A percentile compares a stretch with the other conserved stretches of the same genome.
Conservation (phyloP, 495 filamentous ascomycete species). For the Tricharina praecox region DNA sequence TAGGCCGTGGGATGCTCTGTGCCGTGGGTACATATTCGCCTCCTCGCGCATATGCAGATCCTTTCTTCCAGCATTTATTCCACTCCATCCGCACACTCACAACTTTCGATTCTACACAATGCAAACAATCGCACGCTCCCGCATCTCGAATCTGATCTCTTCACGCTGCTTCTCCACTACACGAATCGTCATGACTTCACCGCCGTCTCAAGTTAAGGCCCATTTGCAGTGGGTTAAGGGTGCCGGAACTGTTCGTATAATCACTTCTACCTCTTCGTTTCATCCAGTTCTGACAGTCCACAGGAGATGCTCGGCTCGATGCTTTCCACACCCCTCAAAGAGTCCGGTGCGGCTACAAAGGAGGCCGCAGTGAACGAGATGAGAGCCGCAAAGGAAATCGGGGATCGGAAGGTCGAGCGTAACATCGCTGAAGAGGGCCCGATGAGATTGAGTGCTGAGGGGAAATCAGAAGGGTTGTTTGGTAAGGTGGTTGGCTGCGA, state of each 20-base stretch:
- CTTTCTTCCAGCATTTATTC: not conserved
- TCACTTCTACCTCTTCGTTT: too few species aligned
- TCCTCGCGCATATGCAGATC: too few species aligned
- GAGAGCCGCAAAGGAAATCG: constrained; percentile 19
- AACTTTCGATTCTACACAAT: not conserved
- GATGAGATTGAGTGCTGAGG: constrained; percentile 11
- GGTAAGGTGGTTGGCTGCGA: constrained; percentile 19
- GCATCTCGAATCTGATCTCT: not conserved
- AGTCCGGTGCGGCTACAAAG: constrained; percentile 8
- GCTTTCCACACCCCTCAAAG: constrained; percentile 9
- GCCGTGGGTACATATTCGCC: too few species aligned
- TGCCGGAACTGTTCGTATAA: constrained; percentile 6
- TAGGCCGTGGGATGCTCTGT: too few species aligned
- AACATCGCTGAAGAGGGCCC: constrained; percentile 11
- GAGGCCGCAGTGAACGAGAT: constrained; percentile 11
- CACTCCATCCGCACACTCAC: not conserved
- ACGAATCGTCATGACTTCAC: too few species aligned
- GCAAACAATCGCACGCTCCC: not conserved
- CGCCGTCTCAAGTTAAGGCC: constrained; percentile 13
- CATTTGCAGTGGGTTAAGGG: constrained; percentile 19
- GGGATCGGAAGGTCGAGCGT: constrained; percentile 11
- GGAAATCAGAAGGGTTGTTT: constrained; percentile 15
- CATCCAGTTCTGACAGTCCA: too few species aligned
- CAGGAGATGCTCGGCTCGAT: constrained; percentile 18
- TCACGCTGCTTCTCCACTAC: too few species aligned